phyloP scores from a whole-genome alignment of 2,329 filamentous ascomycete species.

The Biscogniauxia marginata region DNA sequence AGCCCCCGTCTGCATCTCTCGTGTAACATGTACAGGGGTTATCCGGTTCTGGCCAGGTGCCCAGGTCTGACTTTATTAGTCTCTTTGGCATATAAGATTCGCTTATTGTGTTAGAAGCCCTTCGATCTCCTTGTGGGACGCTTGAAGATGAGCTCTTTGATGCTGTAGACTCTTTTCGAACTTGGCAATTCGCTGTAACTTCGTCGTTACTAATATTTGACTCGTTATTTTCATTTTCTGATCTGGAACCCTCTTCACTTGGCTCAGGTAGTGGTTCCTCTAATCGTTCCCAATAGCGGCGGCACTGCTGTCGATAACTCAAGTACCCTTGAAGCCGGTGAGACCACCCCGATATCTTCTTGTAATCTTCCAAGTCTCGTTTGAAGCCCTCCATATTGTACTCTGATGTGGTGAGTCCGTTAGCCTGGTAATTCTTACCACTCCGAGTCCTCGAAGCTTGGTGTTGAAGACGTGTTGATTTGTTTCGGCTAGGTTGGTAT shows the following conservation, averaged over 20 bases:
- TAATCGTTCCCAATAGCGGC: background rate
- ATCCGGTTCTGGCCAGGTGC: background rate
- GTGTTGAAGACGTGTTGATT: background rate
- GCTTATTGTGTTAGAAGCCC: no score
- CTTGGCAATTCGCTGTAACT: background rate
- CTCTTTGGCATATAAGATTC: background rate
- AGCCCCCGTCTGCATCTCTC: background rate
- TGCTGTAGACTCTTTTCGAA: background rate
- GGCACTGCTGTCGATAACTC: background rate
- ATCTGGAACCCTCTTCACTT: background rate
- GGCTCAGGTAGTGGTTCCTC: background rate
- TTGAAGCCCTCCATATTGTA: background rate
- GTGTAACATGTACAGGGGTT: background rate
- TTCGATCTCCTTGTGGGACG: background rate
- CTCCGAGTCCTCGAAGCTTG: background rate
- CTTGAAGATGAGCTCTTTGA: background rate
- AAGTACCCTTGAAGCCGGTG: background rate
- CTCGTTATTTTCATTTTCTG: background rate
- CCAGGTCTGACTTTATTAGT: background rate
- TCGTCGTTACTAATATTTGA: background rate
- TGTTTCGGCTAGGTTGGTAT: background rate
- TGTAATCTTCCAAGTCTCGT: background rate
- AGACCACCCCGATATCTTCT: background rate
- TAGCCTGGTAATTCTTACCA: background rate
- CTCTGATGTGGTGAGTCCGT: background rate